A percentile compares a stretch with the other conserved stretches of the same genome.
These are phyloP conservation scores for Fereydounia khargensis DNA, from an alignment of 1,284 basidiomycete genomes.

Conservation along the genomic window DNA sequence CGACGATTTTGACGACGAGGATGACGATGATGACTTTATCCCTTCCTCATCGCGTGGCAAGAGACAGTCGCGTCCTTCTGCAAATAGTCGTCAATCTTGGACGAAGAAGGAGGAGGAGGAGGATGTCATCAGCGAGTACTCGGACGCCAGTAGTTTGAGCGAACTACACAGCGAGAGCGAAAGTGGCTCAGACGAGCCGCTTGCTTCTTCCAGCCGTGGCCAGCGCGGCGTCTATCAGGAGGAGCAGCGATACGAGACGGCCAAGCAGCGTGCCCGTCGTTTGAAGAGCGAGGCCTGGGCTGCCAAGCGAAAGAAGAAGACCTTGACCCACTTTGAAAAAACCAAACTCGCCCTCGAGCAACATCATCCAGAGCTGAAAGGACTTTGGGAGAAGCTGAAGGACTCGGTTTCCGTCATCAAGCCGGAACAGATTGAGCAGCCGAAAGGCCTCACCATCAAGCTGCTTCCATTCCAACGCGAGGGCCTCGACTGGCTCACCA, in stretches of 20 bases:
- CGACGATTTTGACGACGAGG: slow-evolving; percentile 16
- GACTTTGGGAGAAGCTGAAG: slow-evolving; percentile 85
- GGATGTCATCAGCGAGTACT: not conserved
- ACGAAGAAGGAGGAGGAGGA: too few species aligned
- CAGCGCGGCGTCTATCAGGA: slow-evolving; percentile 5
- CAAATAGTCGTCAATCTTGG: too few species aligned
- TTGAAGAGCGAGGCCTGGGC: slow-evolving; percentile 25
- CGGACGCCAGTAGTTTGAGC: not conserved
- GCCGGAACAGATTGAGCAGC: slow-evolving; percentile 69
- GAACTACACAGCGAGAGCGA: not conserved
- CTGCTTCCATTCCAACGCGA: slow-evolving; percentile 78
- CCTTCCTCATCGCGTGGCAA: too few species aligned
- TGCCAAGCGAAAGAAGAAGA: slow-evolving; percentile 25
- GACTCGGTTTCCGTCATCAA: slow-evolving; percentile 57
- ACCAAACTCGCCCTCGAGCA: slow-evolving; percentile 10
- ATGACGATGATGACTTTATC: too few species aligned
- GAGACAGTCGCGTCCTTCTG: too few species aligned
- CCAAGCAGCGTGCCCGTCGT: slow-evolving; percentile 36
- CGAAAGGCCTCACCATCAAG: slow-evolving; percentile 66
- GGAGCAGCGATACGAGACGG: slow-evolving; percentile 42
- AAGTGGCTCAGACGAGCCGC: slow-evolving; percentile 13
- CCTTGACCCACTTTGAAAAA: slow-evolving; percentile 24
- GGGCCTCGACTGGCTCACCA: slow-evolving; percentile 90
- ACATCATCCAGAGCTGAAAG: slow-evolving; percentile 68
- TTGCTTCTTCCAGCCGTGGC: not conserved